Conservation (phyloP, 2,329 filamentous ascomycete genomes). For the Xylariaceae sp. region DNA sequence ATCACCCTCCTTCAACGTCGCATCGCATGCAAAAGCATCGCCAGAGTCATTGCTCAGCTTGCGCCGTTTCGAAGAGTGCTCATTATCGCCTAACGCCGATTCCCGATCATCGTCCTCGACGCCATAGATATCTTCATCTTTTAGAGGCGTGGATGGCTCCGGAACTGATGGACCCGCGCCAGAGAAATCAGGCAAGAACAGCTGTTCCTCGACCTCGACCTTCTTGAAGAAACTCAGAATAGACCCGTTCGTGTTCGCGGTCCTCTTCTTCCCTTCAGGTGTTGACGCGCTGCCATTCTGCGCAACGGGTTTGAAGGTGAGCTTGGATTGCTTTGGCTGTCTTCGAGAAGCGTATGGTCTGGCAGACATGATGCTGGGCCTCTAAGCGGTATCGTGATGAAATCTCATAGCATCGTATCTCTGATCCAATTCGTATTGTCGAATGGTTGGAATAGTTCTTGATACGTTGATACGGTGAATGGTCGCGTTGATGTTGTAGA, state of each 20-base stretch:
- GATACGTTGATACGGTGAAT: too few species aligned
- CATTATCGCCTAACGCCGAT: conserved; percentile 28
- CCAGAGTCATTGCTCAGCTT: conserved; percentile 34
- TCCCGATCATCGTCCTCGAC: conserved; percentile 30
- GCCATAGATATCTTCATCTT: conserved; percentile 32
- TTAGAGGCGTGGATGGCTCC: conserved; percentile 20
- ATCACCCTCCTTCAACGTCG: background rate
- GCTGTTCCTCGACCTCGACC: conserved; percentile 52
- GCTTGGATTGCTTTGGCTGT: conserved; percentile 27
- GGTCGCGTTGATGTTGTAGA: too few species aligned
- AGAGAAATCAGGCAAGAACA: conserved; percentile 44
- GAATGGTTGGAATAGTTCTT: background rate
- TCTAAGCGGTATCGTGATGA: conserved; percentile 1
- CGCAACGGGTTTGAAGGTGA: conserved; percentile 27
- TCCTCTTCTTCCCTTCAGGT: conserved; percentile 31
- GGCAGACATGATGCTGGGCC: conserved; percentile 19
- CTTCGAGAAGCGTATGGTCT: conserved; percentile 25
- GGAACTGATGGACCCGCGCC: background rate
- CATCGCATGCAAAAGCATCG: background rate
- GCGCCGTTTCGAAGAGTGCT: conserved; percentile 36
- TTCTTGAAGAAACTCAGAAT: conserved; percentile 75
- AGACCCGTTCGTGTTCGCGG: conserved; percentile 60
- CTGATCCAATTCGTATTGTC: background rate
- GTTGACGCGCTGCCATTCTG: conserved; percentile 24
- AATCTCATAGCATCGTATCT: background rate